Conservation (phyloP, 495 filamentous ascomycete species). For the Lepraria neglecta region DNA sequence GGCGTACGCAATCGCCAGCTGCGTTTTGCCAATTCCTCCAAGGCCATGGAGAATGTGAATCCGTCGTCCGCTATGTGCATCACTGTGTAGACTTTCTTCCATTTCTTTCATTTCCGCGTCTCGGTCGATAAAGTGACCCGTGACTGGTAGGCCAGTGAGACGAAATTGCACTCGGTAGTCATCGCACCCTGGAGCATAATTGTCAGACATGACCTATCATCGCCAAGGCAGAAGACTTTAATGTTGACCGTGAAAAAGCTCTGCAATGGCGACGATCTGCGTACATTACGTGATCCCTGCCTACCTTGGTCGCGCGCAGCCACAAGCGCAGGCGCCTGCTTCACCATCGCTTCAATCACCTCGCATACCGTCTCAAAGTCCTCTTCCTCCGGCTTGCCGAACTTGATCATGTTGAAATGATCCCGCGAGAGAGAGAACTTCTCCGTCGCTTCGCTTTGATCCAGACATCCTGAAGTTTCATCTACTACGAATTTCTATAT, state of each 20-base stretch:
- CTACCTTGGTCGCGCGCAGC: not conserved
- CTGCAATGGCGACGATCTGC: not conserved
- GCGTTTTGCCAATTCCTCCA: conserved; percentile 3
- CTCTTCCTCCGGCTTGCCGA: no score
- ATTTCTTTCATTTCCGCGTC: conserved; percentile 3
- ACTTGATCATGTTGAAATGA: no score
- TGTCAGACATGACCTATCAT: conserved; percentile 1
- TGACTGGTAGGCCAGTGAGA: conserved; percentile 4
- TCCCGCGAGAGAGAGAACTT: no score
- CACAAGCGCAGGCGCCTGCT: conserved; percentile 6
- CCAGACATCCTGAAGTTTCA: no score
- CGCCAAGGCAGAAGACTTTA: not conserved
- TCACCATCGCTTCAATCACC: no score
- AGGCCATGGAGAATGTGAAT: conserved; percentile 12
- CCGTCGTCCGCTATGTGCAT: not conserved
- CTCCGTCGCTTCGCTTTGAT: no score
- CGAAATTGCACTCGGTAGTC: not conserved
- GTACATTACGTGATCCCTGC: not conserved
- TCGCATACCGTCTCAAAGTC: no score
- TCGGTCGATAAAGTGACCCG: conserved; percentile 7
- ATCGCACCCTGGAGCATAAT: conserved; percentile 1
- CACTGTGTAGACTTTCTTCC: not conserved
- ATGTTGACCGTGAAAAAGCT: not conserved
- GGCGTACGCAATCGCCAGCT: conserved; percentile 1
- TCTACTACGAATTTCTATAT: no score